Conservation (phyloP, 2,329 filamentous ascomycete species). For the Zalaria sp. region DNA sequence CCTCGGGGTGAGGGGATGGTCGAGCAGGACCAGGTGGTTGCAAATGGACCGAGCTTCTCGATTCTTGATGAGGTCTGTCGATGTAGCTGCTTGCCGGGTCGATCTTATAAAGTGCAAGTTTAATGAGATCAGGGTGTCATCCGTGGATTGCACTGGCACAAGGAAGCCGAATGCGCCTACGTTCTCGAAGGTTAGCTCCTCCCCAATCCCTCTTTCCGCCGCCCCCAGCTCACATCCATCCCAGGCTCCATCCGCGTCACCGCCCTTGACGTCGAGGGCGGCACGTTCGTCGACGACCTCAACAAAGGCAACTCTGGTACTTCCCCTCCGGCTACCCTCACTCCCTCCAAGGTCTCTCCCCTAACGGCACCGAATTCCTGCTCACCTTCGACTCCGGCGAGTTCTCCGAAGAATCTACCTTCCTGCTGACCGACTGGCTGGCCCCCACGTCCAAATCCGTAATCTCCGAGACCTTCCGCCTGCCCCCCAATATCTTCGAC, state of each 20-base stretch:
- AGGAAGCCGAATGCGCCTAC: conserved; percentile 56
- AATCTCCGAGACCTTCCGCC: conserved; percentile 60
- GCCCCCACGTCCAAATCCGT: conserved; percentile 56
- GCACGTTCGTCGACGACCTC: conserved; percentile 64
- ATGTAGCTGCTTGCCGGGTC: too few relatives aligned
- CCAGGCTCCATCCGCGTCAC: conserved; percentile 54
- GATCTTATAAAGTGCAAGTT: too few relatives aligned
- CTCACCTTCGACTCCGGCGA: conserved; percentile 47
- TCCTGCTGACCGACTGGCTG: conserved; percentile 59
- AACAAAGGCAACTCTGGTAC: conserved; percentile 62
- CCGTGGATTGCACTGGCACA: conserved; percentile 69
- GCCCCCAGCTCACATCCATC: too few relatives aligned
- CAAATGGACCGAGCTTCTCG: too few relatives aligned
- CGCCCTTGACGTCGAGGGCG: conserved; percentile 59
- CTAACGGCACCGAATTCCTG: conserved; percentile 53
- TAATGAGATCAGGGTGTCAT: conserved; percentile 58
- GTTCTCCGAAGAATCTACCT: conserved; percentile 54
- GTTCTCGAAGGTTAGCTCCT: not conserved
- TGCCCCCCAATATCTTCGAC: conserved; percentile 55
- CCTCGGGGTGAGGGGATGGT: too few relatives aligned
- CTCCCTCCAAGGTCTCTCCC: conserved; percentile 60
- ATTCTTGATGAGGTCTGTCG: too few relatives aligned
- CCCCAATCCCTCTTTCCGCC: too few relatives aligned
- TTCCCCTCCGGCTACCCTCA: conserved; percentile 68
- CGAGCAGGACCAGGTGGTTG: too few relatives aligned